Evolutionary conservation across 805 yeast genomes (phyloP).

Genomic region (Danielia reshetovae): DNA sequence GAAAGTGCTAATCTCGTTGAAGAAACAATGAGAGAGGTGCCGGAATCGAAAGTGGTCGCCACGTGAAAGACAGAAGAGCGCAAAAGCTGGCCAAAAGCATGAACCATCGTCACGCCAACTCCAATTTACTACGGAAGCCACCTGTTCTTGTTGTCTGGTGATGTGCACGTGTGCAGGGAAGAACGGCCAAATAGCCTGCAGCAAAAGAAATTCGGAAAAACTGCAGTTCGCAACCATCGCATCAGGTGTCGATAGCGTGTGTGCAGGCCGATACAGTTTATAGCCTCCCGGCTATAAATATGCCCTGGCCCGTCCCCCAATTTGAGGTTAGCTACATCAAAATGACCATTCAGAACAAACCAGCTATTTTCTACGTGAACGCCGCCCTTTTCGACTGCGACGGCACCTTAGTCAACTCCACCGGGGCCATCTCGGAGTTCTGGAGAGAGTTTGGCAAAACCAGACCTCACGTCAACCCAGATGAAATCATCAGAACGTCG

Average conservation of each 20-base stretch:
- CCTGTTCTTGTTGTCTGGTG: no score
- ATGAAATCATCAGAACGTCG: constrained; percentile 64
- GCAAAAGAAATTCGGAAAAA: constrained; percentile 1
- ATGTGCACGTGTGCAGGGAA: no score
- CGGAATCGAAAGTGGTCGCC: no score
- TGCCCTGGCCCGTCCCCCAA: not conserved
- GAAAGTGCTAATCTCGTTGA: no score
- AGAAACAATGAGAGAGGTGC: no score
- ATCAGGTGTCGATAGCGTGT: not conserved
- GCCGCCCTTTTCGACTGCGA: constrained; percentile 76
- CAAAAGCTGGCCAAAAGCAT: no score
- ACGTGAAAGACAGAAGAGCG: no score
- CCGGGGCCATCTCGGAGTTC: constrained; percentile 76
- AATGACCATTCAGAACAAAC: constrained; percentile 29
- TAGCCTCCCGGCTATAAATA: not conserved
- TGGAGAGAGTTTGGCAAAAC: constrained; percentile 72
- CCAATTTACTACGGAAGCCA: no score
- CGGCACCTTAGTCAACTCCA: constrained; percentile 82
- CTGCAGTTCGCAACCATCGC: not conserved
- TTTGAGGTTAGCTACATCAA: constrained; percentile 3
- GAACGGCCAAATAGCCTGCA: no score
- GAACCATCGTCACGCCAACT: no score
- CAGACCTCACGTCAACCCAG: constrained; percentile 65
- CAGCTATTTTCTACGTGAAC: constrained; percentile 40
- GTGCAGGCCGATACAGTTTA: constrained; percentile 3